A percentile compares a stretch with the other conserved stretches of the same genome.
Evolutionary conservation across 306 rosid genomes (phyloP).

Genomic region (Comarum palustre): DNA sequence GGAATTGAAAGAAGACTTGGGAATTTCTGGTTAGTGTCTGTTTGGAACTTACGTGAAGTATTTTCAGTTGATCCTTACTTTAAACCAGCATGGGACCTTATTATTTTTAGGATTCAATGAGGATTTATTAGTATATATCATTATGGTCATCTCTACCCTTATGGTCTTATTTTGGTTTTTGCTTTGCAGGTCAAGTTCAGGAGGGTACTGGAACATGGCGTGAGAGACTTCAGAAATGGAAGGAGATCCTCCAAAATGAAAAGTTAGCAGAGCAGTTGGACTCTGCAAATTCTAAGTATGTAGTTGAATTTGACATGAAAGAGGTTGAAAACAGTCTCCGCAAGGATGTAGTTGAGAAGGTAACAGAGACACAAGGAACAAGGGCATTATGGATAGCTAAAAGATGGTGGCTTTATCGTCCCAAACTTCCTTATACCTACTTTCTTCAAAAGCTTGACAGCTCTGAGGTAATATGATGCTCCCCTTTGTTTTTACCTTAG

Average conservation of each 20-base stretch:
- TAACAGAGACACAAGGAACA: conserved; percentile 54
- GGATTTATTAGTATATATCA: not conserved
- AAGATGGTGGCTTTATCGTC: conserved; percentile 99
- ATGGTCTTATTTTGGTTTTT: conserved; percentile 16
- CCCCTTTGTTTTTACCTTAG: conserved; percentile 16
- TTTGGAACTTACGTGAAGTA: not conserved
- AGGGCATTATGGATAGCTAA: conserved; percentile 85
- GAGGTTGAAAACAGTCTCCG: conserved; percentile 96
- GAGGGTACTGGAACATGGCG: conserved; percentile 69
- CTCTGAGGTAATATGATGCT: conserved; percentile 66
- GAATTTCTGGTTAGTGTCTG: conserved; percentile 63
- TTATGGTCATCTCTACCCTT: conserved; percentile 12
- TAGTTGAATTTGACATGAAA: conserved; percentile 90
- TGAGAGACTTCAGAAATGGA: conserved; percentile 76
- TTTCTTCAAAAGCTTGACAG: conserved; percentile 82
- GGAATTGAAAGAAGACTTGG: conserved; percentile 56
- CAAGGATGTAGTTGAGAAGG: conserved; percentile 73
- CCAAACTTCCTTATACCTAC: conserved; percentile 82
- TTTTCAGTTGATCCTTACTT: conserved; percentile 19
- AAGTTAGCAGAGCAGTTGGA: conserved; percentile 55
- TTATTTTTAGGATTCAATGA: not conserved
- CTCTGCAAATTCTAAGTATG: conserved; percentile 66
- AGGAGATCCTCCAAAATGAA: conserved; percentile 67
- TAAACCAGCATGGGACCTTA: not conserved
- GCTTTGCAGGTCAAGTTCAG: conserved; percentile 44